phyloP scores from a whole-genome alignment of 2,329 filamentous ascomycete species.

The Lecanicillium sp. region DNA sequence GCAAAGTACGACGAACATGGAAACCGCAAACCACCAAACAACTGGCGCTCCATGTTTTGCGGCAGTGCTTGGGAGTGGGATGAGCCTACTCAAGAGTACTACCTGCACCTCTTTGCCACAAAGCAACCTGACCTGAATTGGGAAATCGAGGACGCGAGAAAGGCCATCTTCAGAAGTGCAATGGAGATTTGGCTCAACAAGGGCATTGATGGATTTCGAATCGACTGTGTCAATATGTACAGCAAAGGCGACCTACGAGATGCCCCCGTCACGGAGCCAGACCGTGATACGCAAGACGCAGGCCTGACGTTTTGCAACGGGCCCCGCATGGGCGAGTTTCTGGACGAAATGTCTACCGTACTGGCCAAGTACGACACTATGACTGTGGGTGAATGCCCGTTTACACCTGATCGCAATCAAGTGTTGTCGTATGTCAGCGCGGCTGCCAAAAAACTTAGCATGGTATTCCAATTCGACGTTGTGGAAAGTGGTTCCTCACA shows the following conservation, averaged over 20 bases:
- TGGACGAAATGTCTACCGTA: constrained; percentile 56
- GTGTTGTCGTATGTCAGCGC: constrained; percentile 48
- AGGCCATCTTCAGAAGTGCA: constrained; percentile 60
- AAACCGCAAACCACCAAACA: constrained; percentile 60
- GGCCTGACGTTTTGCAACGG: constrained; percentile 56
- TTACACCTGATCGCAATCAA: constrained; percentile 28
- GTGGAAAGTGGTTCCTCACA: constrained; percentile 45
- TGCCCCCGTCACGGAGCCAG: constrained; percentile 42
- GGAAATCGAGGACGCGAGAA: constrained; percentile 60
- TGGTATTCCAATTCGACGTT: constrained; percentile 55
- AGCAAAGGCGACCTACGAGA: constrained; percentile 55
- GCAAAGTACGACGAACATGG: constrained; percentile 46
- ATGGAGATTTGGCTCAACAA: constrained; percentile 73
- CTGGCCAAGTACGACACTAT: constrained; percentile 51
- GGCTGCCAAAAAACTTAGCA: constrained; percentile 45
- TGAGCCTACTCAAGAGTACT: constrained; percentile 62
- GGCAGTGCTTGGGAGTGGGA: constrained; percentile 63
- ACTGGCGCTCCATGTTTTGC: constrained; percentile 59
- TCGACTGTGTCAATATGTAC: constrained; percentile 67
- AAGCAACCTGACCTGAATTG: constrained; percentile 80
- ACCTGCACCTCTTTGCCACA: constrained; percentile 64
- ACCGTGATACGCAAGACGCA: constrained; percentile 41
- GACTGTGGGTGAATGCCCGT: constrained; percentile 58
- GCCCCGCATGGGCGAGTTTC: constrained; percentile 58
- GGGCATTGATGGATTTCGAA: constrained; percentile 63